Base-by-base conservation (phyloP, 1,284 basidiomycete species). In the Stygiomarasmius scandens region DNA sequence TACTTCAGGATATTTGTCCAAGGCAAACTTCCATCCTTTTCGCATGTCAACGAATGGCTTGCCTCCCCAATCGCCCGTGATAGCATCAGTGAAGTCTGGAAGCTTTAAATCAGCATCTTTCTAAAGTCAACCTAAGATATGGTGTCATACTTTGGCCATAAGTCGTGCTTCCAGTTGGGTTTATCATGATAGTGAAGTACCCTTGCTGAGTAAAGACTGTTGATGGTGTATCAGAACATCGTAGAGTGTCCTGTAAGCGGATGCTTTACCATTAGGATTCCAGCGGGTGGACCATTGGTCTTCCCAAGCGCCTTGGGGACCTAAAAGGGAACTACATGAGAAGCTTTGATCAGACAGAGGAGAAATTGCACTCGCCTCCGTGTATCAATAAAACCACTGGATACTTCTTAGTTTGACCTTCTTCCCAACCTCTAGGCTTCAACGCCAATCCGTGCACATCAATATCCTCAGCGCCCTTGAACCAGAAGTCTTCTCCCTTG, bases 81-180 rank as follows among this genome's bases (percentile, higher is more conserved):
- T 92, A 2, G 83, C 87, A 69, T 96, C 90, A 20, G 89, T 92
- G 58, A 97, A 85, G 22, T 89, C 92, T 92, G 58, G 4, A 41
- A 55, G 24, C 32, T 53, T 43, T 9, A 45, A 49, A 29, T 44
- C 32, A 1, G 20, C 9, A 27, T 32, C 16, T 16, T 19, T 14
- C 5, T n/a, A 4, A 48, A 20, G n/a, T 22, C n/a, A 52, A 48
- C 9, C 16, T 22, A 11, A 32, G 44, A 43, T 44, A 34, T 8
- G 49, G 27, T 24, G 5, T 63, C 68, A 43, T 63, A 87, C 89
- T 80, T 82, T 94, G 93, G 2, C 93, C 93, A 64, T 94, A 96
- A 0, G 90, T 87, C 1, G 93, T 95, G 45, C 89, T 92, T 5
- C 93, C 94, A 1, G 93, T 94, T 2, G 93, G 93, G 69, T 97